Evolutionary conservation across 148 eudicot species (phyloP).

Genomic region (Vaccinium corymbosum): DNA sequence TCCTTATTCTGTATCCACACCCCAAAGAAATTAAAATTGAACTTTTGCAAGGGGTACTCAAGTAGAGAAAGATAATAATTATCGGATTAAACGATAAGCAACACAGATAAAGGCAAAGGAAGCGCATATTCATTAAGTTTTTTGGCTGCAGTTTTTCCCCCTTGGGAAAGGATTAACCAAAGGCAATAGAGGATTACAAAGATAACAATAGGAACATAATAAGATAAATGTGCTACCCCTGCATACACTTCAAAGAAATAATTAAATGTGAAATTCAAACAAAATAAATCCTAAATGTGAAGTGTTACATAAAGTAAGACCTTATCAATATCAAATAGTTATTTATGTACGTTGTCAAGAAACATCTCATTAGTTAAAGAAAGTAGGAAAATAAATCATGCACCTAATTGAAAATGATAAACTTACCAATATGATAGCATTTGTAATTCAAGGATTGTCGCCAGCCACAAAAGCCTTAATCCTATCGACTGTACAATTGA

Average conservation of each 20-base stretch:
- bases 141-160: neutral
- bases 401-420: neutral
- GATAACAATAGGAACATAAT: no score
- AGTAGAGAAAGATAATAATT: neutral
- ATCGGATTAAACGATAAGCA: neutral
- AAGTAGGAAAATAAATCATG: neutral
- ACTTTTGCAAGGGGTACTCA: neutral
- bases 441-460: neutral
- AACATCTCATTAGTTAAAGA: neutral
- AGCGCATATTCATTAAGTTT: no score
- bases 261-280: no score
- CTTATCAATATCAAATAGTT: no score
- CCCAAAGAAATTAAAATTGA: neutral
- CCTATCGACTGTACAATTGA: conserved; percentile 32
- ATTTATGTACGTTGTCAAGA: neutral
- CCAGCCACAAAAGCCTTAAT: conserved; percentile 25
- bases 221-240: no score
- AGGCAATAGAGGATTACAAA: neutral
- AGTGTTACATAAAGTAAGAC: no score
- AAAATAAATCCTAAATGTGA: no score
- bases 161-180: neutral
- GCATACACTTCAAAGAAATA: no score
- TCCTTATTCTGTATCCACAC: neutral
- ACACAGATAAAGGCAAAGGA: no score
- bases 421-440: conserved; percentile 12